Percentiles rank a stretch among this genome's conserved stretches.
Evolutionary conservation across 208 protist genomes (phyloP).

Genomic region (Crithidia acanthocephali): DNA sequence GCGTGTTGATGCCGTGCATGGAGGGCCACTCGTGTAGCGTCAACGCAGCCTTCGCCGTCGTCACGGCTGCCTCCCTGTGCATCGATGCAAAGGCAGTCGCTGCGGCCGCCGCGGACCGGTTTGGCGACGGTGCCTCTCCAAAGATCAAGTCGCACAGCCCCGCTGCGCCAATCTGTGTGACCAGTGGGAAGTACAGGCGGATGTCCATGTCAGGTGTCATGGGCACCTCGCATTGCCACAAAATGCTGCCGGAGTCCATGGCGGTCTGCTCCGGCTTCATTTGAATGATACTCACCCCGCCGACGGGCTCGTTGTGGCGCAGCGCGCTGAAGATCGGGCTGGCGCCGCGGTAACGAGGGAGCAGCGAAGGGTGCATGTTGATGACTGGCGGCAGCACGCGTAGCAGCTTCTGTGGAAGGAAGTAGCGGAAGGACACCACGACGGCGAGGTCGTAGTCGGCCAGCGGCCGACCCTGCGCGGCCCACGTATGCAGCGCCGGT

Average conservation of each 20-base stretch:
- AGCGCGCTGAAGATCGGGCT: conserved; percentile 90
- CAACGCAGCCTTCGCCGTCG: background rate
- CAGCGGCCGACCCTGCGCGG: conserved; percentile 38
- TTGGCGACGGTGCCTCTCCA: conserved; percentile 32
- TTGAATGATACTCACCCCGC: conserved; percentile 83
- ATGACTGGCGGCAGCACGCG: conserved; percentile 70
- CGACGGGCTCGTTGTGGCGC: conserved; percentile 63
- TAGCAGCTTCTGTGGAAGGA: conserved; percentile 67
- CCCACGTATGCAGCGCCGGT: conserved; percentile 33
- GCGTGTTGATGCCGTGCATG: background rate
- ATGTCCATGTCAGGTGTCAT: conserved; percentile 75
- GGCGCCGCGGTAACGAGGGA: conserved; percentile 88
- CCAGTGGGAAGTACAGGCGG: conserved; percentile 82
- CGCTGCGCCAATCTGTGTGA: conserved; percentile 69
- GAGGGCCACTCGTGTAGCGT: background rate
- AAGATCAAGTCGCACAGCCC: conserved; percentile 82
- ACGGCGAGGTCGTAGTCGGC: conserved; percentile 75
- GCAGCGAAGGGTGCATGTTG: conserved; percentile 90
- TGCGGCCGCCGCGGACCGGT: background rate
- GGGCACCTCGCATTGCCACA: conserved; percentile 76
- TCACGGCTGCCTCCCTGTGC: background rate
- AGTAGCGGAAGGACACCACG: conserved; percentile 91
- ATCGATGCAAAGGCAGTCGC: background rate
- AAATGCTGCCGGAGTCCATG: conserved; percentile 85
- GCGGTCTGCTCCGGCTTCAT: conserved; percentile 46